Evolutionary conservation across 1,284 basidiomycete genomes (phyloP).

Genomic region (Laetiporus sulphureus): DNA sequence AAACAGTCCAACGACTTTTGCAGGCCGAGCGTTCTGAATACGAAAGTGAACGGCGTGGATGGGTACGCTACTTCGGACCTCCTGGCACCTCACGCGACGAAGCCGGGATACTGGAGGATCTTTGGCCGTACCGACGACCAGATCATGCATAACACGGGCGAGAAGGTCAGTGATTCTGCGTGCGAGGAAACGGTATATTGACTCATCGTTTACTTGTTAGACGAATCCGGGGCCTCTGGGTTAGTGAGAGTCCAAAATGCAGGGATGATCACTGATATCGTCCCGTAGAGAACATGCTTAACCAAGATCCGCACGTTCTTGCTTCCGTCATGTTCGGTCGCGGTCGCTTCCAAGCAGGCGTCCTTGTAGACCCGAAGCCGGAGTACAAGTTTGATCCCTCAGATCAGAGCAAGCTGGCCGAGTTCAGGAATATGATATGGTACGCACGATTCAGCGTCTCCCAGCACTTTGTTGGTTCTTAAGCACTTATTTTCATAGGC

Average conservation of each 20-base stretch:
- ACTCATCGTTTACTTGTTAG: slow-evolving; percentile 6
- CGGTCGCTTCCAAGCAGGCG: slow-evolving; percentile 30
- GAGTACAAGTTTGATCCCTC: slow-evolving; percentile 20
- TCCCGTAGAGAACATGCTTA: slow-evolving; percentile 23
- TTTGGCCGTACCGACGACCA: slow-evolving; percentile 44
- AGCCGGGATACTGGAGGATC: slow-evolving; percentile 36
- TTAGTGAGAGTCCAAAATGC: not conserved
- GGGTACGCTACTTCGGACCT: slow-evolving; percentile 37
- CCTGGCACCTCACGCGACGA: slow-evolving; percentile 37
- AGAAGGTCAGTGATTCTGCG: slow-evolving; percentile 21
- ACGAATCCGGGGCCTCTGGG: slow-evolving; percentile 20
- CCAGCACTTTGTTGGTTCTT: not conserved
- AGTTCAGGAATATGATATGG: slow-evolving; percentile 30
- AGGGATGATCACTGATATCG: slow-evolving; percentile 8
- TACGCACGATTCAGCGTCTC: slow-evolving; percentile 9
- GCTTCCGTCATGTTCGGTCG: slow-evolving; percentile 34
- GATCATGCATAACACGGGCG: slow-evolving; percentile 36
- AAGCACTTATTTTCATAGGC: slow-evolving; percentile 15
- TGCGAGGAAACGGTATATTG: not conserved
- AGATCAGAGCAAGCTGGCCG: slow-evolving; percentile 16
- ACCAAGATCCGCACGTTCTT: slow-evolving; percentile 23
- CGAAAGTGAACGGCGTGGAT: slow-evolving; percentile 20
- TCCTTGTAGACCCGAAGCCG: slow-evolving; percentile 29
- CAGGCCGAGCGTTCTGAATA: slow-evolving; percentile 21
- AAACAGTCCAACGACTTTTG: not conserved